Evolutionary conservation across 345 rosid species (phyloP).

Genomic region (Euphorbia lathyris): DNA sequence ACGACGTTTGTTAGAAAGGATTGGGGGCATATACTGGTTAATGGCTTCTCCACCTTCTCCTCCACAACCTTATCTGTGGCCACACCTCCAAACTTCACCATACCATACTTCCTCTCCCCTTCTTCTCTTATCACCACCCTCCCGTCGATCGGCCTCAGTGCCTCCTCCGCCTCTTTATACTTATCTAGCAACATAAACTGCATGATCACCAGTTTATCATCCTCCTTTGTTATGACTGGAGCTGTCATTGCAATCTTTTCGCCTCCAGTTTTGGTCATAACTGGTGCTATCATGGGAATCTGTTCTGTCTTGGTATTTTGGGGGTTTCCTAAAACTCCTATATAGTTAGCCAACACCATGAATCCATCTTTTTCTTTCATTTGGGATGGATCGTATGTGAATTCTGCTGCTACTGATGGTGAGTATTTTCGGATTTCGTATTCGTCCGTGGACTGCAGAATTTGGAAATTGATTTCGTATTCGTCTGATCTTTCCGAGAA

Average conservation of each 20-base stretch:
- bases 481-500: too few species aligned
- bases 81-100: conserved; percentile 63
- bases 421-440: conserved; percentile 80
- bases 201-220: conserved; percentile 61
- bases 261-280: conserved; percentile 47
- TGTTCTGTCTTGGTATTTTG: conserved; percentile 74
- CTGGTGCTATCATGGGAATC: conserved; percentile 85
- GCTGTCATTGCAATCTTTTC: conserved; percentile 86
- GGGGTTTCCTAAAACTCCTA: conserved; percentile 76
- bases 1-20: conserved; percentile 11
- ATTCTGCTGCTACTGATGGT: conserved; percentile 63
- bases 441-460: conserved; percentile 39
- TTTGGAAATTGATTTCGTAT: too few species aligned
- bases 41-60: conserved; percentile 69
- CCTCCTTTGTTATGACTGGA: conserved; percentile 68
- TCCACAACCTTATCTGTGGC: conserved; percentile 61
- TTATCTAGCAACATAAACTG: conserved; percentile 70
- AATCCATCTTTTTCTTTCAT: conserved; percentile 77
- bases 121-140: conserved; percentile 72
- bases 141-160: conserved; percentile 82
- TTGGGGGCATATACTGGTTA: too few species aligned
- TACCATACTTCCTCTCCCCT: conserved; percentile 69
- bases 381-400: conserved; percentile 65
- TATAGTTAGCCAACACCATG: conserved; percentile 66
- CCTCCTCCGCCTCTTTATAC: conserved; percentile 71